These are phyloP conservation scores for Pythium dissimile DNA, from an alignment of 352 stramenopile species.

Conservation along the genomic window DNA sequence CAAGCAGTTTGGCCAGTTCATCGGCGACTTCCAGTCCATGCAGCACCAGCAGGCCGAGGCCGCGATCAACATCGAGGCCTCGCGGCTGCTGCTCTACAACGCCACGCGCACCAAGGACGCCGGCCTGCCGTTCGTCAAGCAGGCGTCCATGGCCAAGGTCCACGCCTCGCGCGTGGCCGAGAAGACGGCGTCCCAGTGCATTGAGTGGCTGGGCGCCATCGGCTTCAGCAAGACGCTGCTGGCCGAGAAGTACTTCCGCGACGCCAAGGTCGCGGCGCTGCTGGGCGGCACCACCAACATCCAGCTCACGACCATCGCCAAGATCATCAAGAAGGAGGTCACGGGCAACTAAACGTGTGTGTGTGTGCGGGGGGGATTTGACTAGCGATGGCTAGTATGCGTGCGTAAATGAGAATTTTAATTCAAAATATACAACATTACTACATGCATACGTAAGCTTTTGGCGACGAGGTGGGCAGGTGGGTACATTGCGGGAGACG, in stretches of 20 bases:
- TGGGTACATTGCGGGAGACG: too few species aligned
- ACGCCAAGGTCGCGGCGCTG: constrained; percentile 96
- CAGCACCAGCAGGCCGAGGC: constrained; percentile 95
- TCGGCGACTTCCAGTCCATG: constrained; percentile 95
- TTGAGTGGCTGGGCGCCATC: constrained; percentile 94
- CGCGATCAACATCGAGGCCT: constrained; percentile 92
- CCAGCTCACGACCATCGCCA: constrained; percentile 93
- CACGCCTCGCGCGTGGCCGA: constrained; percentile 94
- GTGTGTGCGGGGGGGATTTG: too few species aligned
- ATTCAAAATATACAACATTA: too few species aligned
- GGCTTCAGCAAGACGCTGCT: constrained; percentile 94
- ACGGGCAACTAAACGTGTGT: background rate
- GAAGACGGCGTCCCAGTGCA: constrained; percentile 93
- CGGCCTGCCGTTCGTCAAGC: constrained; percentile 93
- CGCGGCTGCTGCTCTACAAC: constrained; percentile 93
- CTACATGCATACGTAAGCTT: too few species aligned
- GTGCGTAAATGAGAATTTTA: too few species aligned
- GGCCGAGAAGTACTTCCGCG: constrained; percentile 95
- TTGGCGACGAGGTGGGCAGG: too few species aligned
- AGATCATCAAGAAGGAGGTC: constrained; percentile 45
- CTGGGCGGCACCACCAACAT: constrained; percentile 98
- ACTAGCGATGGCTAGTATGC: too few species aligned
- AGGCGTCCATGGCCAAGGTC: constrained; percentile 96
- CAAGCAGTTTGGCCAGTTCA: constrained; percentile 91
- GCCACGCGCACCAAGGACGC: constrained; percentile 92